Conservation (phyloP, 2,329 filamentous ascomycete genomes). For the Fusarium equiseti region DNA sequence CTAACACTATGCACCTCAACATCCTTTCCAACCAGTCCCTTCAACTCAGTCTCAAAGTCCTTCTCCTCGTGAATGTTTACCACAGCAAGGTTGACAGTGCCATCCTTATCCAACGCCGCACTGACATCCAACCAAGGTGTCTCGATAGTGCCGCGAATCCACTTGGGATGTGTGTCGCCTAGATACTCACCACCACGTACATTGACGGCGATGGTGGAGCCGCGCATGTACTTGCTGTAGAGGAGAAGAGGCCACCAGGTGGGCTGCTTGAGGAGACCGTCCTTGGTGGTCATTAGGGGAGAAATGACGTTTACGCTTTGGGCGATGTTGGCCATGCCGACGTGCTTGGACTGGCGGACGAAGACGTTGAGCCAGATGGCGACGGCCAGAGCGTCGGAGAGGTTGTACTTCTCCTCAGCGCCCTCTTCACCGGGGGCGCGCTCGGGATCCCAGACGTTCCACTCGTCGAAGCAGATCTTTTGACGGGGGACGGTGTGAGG, state of each 20-base stretch:
- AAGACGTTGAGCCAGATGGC: conserved; percentile 82
- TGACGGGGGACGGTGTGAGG: conserved; percentile 70
- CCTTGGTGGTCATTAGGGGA: conserved; percentile 77
- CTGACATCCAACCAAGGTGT: conserved; percentile 79
- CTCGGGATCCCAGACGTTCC: conserved; percentile 84
- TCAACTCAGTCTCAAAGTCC: conserved; percentile 70
- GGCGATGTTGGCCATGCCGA: conserved; percentile 84
- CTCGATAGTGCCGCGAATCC: conserved; percentile 74
- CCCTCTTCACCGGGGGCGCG: conserved; percentile 78
- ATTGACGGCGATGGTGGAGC: conserved; percentile 74
- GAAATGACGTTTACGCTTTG: conserved; percentile 84
- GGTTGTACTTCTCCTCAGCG: conserved; percentile 79
- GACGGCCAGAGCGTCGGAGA: conserved; percentile 82
- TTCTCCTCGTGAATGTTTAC: conserved; percentile 76
- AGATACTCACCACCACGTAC: conserved; percentile 73
- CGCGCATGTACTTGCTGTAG: conserved; percentile 71
- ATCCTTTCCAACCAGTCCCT: conserved; percentile 61
- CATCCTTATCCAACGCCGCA: conserved; percentile 68
- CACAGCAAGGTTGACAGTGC: conserved; percentile 74
- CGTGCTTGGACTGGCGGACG: conserved; percentile 74
- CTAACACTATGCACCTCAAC: conserved; percentile 72
- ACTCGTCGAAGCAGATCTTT: conserved; percentile 85
- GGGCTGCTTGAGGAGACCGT: conserved; percentile 75
- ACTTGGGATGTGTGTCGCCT: conserved; percentile 73
- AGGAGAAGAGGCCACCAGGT: conserved; percentile 81